Base-by-base conservation (phyloP, 495 filamentous ascomycete genomes). In the Podospora conica region DNA sequence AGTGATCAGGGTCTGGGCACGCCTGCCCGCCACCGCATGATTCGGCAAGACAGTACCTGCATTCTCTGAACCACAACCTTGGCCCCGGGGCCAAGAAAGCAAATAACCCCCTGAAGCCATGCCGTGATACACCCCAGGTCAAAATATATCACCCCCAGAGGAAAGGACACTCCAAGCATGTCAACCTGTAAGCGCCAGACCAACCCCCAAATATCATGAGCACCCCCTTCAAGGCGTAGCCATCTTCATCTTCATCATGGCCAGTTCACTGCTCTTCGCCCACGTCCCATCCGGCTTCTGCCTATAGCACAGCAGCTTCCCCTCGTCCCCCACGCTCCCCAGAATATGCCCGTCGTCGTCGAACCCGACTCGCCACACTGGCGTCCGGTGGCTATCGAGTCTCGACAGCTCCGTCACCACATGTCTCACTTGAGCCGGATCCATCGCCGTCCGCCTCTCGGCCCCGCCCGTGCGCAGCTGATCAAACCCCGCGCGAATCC, bases 331-430 rank as follows among this genome's bases (percentile, higher is more conserved):
- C 6, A 84, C 82, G 20, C 80, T 85, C 1, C 82, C 85, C 60
- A 88, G 67, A 24, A 87, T 80, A 64, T 85, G 84, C 9, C 86
- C 86, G 60, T 87, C 86, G 25, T 83, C 82, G 65, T 87, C 85
- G 69, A 87, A 88, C 3, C 76, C 80, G 7, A 87, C 84, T 61
- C 82, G 76, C 86, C 86, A 88, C 6, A 88, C 84, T 5, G 85
- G 85, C 28, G 79, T 83, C 48, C 78, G 76, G 66, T 86, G 83
- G 54, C 78, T 77, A 25, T 84, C 80, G 58, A 87, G 77, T 66
- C 79, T 82, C 15, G 84, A 81, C 11, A 87, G 71, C 64, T 85
- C 76, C 62, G 75, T 80, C 53, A 79, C 76, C 40, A 71, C 73
- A 71, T 83, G 82, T 40, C 66, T 69, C n/a, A 83, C 74, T 76